Evolutionary conservation across 202 grass and related monocot species (phyloP), one percentile per base, ranked within the genome.

Genomic region (Dendrocalamus latiflorus): DNA sequence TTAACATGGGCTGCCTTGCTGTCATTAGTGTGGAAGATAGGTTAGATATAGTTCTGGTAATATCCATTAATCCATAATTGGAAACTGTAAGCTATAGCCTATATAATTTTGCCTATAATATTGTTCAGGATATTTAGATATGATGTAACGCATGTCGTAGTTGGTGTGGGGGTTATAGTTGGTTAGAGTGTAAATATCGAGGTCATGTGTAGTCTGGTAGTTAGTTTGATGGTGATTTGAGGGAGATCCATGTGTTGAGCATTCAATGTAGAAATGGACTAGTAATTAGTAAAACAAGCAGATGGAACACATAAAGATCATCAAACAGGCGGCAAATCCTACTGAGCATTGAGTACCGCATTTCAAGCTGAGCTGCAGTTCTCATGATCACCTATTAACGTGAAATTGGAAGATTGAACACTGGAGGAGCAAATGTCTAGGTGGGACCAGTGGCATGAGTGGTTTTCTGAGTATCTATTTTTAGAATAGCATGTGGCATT

Each of bases 201-300:
- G 33, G 57, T n/a, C n/a, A 30, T 37, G 9, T 70, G 25, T 66
- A 15, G 22, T 56, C 37, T 26, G n/a, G 37, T 81, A 21, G 57
- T 72, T 77, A 77, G 53, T 49, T 63, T 82, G 59, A 13, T 82
- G 50, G 49, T 41, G n/a, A 41, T 12, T 18, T 53, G 45, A 85
- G 28, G 55, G 64, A 64, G 47, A 44, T 87, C 41, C 42, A 5
- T 59, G 72, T 37, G 11, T 84, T 15, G 6, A 62, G 61, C 74
- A 70, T 75, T 75, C 53, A 86, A 78, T 86, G 56, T 79, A 25
- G 6, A 70, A 25, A 69, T 79, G 10, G 26, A 67, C 54, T 38
- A 22, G 43, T 81, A 39, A 16, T 66, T 30, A 69, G 33, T 78
- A 48, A 13, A 12, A 15, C 62, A 60, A 69, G 37, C 54, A 11